phyloP scores from a whole-genome alignment of 2,329 filamentous ascomycete genomes.

The Penicillium olsonii region DNA sequence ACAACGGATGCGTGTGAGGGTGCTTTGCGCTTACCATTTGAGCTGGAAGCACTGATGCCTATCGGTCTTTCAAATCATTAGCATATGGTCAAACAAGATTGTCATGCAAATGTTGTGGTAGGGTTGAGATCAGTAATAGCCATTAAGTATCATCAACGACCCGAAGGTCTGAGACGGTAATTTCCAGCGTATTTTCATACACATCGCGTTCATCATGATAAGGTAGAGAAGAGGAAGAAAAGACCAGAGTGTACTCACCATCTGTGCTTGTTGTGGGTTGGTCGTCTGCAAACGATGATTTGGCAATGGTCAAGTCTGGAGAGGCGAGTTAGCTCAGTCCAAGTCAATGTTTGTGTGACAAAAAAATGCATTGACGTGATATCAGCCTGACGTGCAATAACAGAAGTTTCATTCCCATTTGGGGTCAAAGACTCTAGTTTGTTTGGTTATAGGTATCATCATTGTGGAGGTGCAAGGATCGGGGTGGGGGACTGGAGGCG shows the following conservation, averaged over 20 bases:
- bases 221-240: conserved; percentile 35
- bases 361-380: conserved; percentile 44
- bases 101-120: conserved; percentile 17
- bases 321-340: conserved; percentile 22
- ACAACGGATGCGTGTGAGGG: conserved; percentile 11
- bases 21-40: conserved; percentile 27
- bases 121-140: conserved; percentile 71
- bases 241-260: conserved; percentile 31
- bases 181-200: conserved; percentile 76
- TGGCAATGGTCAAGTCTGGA: conserved; percentile 14
- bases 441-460: conserved; percentile 79
- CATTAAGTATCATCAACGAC: conserved; percentile 77
- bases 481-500: conserved; percentile 11
- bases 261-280: conserved; percentile 1
- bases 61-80: conserved; percentile 24
- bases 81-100: conserved; percentile 8
- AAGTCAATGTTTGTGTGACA: conserved; percentile 14
- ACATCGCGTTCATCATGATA: conserved; percentile 59
- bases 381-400: conserved; percentile 93
- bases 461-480: conserved; percentile 47
- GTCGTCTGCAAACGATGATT: background rate
- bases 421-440: conserved; percentile 98
- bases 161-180: conserved; percentile 83
- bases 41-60: conserved; percentile 6
- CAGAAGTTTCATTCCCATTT: conserved; percentile 72